phyloP scores from a whole-genome alignment of 1,284 basidiomycete genomes.

The Cryptococcus sp. region DNA sequence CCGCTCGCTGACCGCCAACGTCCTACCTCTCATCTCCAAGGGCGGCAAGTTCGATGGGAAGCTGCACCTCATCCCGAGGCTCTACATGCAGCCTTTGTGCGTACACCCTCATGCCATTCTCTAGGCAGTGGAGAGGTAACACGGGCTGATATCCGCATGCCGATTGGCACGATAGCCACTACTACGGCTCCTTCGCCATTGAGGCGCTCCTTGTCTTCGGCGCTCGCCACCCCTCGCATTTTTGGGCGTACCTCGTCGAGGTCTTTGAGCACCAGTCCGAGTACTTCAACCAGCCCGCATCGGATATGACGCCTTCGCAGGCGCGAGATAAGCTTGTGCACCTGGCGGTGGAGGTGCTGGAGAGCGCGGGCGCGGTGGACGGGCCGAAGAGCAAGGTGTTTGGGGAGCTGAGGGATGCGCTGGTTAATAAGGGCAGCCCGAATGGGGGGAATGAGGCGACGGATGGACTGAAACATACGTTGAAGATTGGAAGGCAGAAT shows the following conservation, averaged over 20 bases:
- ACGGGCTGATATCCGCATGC: not conserved
- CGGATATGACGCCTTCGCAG: slow-evolving; percentile 66
- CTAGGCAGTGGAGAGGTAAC: not conserved
- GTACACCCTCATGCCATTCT: slow-evolving; percentile 7
- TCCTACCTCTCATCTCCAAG: slow-evolving; percentile 48
- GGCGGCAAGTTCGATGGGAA: slow-evolving; percentile 71
- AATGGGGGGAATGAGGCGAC: slow-evolving; percentile 54
- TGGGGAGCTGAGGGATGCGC: slow-evolving; percentile 35
- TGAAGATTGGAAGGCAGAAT: slow-evolving; percentile 88
- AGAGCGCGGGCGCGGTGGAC: slow-evolving; percentile 29
- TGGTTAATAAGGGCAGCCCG: slow-evolving; percentile 29
- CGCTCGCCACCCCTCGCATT: slow-evolving; percentile 66
- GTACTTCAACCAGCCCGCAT: slow-evolving; percentile 65
- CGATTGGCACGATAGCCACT: slow-evolving; percentile 57
- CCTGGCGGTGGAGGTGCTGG: slow-evolving; percentile 44
- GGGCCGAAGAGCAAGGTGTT: slow-evolving; percentile 35
- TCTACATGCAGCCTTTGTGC: slow-evolving; percentile 67
- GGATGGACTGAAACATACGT: slow-evolving; percentile 27
- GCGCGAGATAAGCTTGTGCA: slow-evolving; percentile 69
- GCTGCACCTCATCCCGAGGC: slow-evolving; percentile 72
- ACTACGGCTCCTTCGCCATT: slow-evolving; percentile 66
- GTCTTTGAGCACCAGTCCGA: slow-evolving; percentile 73
- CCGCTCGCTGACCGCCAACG: slow-evolving; percentile 45
- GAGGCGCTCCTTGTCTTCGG: slow-evolving; percentile 78
- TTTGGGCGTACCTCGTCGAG: slow-evolving; percentile 69